Evolutionary conservation across 2,329 filamentous ascomycete genomes (phyloP), one percentile per base, ranked within the genome.

Genomic region (Fusarium devonianum): DNA sequence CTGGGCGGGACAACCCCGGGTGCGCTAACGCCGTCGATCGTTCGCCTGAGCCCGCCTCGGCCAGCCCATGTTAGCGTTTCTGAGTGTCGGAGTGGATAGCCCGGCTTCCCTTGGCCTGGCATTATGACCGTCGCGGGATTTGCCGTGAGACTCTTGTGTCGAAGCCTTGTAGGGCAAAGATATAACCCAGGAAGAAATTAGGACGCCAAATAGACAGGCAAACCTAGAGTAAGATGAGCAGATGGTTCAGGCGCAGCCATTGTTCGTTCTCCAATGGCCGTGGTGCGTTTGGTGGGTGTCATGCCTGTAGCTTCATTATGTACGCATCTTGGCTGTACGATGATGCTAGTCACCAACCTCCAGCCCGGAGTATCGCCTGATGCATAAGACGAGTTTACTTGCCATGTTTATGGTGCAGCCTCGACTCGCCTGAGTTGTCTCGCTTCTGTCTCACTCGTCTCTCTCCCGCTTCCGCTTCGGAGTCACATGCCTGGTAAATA

Each of bases 1-100:
- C 40, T 43, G 26, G 11, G 3, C 33, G 44, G 55, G 18, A 47
- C 44, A 56, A 43, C 25, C 8, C 34, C 50, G 49, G 55, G 16
- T 51, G 40, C 53, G 44, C 44, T 36, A 28, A 19, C 8, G 12
- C 16, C 12, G 49, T 35, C 41, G 55, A 58, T 58, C 54, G 25
- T 51, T 44, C 17, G 33, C n/a, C 5, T 17, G 33, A 23, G 29
- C 29, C 29, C 39, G 39, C 39, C n/a, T 19, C 19, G 26, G 29
- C 29, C 39, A 21, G 39, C 17, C 38, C 16, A 19, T 34, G 29
- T 6, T 29, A 25, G 9, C 23, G 23, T 28, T 41, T 30, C 21
- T 25, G 39, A 34, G 26, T 34, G 29, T 26, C n/a, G n/a, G n/a
- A n/a, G n/a, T n/a, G n/a, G n/a, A n/a, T n/a, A n/a, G n/a, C n/a